phyloP scores from a whole-genome alignment of 2,329 filamentous ascomycete species.

The Colletotrichum godetiae region DNA sequence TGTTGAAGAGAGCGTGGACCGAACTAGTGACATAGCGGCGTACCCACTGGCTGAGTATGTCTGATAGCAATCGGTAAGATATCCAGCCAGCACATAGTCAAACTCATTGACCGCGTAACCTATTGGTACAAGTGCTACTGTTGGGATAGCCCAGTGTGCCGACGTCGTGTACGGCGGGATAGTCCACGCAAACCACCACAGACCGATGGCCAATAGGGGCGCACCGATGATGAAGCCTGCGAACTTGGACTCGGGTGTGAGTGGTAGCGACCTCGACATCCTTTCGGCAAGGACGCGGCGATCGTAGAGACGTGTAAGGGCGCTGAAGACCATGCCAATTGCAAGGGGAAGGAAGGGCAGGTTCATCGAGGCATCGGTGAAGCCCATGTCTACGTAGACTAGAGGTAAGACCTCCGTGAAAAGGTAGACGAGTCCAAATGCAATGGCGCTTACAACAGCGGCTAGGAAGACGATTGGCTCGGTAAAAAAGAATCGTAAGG shows the following conservation, averaged over 20 bases:
- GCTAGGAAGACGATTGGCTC: conserved; percentile 24
- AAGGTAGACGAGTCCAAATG: conserved; percentile 18
- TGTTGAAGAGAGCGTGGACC: not conserved
- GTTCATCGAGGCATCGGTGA: conserved; percentile 1
- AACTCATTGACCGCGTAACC: conserved; percentile 61
- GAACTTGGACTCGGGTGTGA: conserved; percentile 33
- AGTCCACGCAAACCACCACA: conserved; percentile 60
- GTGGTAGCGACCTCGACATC: conserved; percentile 8
- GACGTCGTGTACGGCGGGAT: conserved; percentile 50
- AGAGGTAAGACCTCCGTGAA: conserved; percentile 14
- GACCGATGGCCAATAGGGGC: conserved; percentile 52
- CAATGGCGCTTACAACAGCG: not conserved
- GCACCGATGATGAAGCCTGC: conserved; percentile 54
- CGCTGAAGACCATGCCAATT: conserved; percentile 2
- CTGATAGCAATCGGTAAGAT: conserved; percentile 22
- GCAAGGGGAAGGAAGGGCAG: conserved; percentile 8
- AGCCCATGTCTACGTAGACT: conserved; percentile 7
- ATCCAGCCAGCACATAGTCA: conserved; percentile 27
- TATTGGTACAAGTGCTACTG: conserved; percentile 52
- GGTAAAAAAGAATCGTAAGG: conserved; percentile 10
- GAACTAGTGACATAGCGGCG: conserved; percentile 5
- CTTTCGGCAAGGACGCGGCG: not conserved
- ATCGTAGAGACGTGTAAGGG: conserved; percentile 10
- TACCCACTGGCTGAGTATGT: conserved; percentile 9
- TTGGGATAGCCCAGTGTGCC: conserved; percentile 52